Conservation (phyloP, 106 monocot genomes). For the Triglochin maritima region DNA sequence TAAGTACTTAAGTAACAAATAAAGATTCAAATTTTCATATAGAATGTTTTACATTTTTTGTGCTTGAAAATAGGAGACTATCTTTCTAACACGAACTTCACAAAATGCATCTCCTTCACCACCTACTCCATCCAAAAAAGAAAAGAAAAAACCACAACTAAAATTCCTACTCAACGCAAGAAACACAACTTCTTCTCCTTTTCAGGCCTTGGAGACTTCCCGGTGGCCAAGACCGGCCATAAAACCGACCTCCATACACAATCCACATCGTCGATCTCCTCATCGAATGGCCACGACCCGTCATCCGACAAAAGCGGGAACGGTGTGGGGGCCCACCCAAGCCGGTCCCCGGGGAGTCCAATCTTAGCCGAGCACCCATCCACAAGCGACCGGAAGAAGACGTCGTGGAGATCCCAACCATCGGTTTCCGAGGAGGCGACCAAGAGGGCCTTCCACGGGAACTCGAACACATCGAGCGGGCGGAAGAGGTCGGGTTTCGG, state of each 20-base stretch:
- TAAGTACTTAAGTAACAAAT: too few species aligned
- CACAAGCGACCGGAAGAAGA: conserved; percentile 69
- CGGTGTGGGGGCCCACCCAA: conserved; percentile 6
- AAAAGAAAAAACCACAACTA: too few species aligned
- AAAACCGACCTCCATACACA: conserved; percentile 46
- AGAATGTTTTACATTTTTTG: too few species aligned
- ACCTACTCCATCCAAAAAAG: too few species aligned
- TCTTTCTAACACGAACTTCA: too few species aligned
- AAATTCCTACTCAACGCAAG: too few species aligned
- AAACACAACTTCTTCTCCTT: not conserved
- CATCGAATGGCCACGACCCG: conserved; percentile 10
- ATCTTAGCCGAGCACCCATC: conserved; percentile 47
- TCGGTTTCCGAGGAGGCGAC: conserved; percentile 14
- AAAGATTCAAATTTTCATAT: too few species aligned
- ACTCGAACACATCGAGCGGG: conserved; percentile 49
- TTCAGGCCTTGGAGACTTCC: conserved; percentile 2
- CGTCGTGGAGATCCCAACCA: conserved; percentile 35
- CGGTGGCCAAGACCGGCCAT: conserved; percentile 16
- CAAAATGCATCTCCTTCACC: too few species aligned
- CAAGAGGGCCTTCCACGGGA: conserved; percentile 37
- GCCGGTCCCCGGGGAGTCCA: conserved; percentile 38
- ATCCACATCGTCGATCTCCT: conserved; percentile 28
- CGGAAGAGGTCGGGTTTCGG: not conserved
- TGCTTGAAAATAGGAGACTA: too few species aligned
- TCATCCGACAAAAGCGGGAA: conserved; percentile 5